Evolutionary conservation across 2,329 filamentous ascomycete species (phyloP).

Genomic region (Endocalyx cinctus): DNA sequence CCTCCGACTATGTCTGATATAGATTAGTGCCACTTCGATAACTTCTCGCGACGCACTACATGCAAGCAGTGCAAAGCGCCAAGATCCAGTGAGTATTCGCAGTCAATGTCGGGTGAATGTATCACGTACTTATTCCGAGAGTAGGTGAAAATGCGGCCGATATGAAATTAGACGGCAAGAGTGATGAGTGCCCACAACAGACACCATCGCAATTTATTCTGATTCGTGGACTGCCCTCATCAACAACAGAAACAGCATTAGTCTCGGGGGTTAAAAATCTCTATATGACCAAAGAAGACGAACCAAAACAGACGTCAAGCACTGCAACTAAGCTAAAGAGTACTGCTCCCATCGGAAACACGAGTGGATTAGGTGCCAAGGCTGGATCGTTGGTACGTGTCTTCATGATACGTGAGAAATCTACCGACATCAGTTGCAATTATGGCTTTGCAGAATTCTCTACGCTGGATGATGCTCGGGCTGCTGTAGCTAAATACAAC

Average conservation of each 20-base stretch:
- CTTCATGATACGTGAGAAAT: conserved; percentile 69
- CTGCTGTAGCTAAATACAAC: conserved; percentile 66
- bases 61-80: conserved; percentile 32
- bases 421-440: conserved; percentile 67
- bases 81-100: conserved; percentile 22
- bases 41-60: conserved; percentile 29
- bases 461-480: conserved; percentile 69
- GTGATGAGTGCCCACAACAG: conserved; percentile 43
- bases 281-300: conserved; percentile 55
- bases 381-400: conserved; percentile 72
- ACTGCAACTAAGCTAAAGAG: conserved; percentile 52
- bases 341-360: conserved; percentile 51
- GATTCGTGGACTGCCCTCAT: conserved; percentile 64
- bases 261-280: conserved; percentile 70
- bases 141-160: conserved; percentile 26
- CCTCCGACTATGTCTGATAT: not conserved
- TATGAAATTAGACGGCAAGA: conserved; percentile 42
- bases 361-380: conserved; percentile 62
- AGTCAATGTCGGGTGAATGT: not conserved
- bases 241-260: conserved; percentile 67
- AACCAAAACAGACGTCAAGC: conserved; percentile 40
- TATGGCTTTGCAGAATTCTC: conserved; percentile 85
- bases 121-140: not conserved
- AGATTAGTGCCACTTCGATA: conserved; percentile 28
- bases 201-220: conserved; percentile 71